Evolutionary conservation across 1,284 basidiomycete genomes (phyloP).

Genomic region (Peniophora sp.): DNA sequence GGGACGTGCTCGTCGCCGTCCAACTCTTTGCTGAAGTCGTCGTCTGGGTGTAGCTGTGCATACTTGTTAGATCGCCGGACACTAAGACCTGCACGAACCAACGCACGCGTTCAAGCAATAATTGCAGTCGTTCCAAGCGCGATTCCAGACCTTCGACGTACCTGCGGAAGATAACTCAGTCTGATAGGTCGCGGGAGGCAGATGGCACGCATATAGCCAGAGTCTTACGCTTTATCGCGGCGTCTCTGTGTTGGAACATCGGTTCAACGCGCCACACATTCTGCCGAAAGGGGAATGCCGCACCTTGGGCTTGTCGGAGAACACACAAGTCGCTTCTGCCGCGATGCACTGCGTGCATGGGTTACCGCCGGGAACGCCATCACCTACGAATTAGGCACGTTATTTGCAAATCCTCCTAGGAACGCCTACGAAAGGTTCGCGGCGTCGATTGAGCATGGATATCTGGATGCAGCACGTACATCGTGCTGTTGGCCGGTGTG

Average conservation of each 20-base stretch:
- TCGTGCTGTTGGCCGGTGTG: neutral
- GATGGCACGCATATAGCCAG: neutral
- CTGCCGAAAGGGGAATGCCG: neutral
- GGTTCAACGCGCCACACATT: neutral
- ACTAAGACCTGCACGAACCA: neutral
- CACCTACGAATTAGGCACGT: neutral
- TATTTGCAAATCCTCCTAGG: too few relatives aligned
- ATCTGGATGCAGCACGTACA: neutral
- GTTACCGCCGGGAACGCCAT: neutral
- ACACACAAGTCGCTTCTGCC: neutral
- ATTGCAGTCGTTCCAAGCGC: neutral
- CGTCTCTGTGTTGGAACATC: neutral
- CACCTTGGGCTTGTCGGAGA: neutral
- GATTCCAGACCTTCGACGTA: neutral
- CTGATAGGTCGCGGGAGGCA: neutral
- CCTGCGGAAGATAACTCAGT: neutral
- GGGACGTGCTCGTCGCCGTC: slow-evolving; percentile 25
- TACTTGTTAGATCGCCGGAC: neutral
- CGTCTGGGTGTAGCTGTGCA: slow-evolving; percentile 38
- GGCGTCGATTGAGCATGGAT: neutral
- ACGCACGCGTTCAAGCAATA: neutral
- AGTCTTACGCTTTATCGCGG: neutral
- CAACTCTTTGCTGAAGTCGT: slow-evolving; percentile 40
- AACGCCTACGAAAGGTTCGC: too few relatives aligned
- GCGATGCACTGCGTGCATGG: neutral